Evolutionary conservation across 2,329 filamentous ascomycete genomes (phyloP), one percentile per base, ranked within the genome.

Genomic region (Ilyonectria robusta): DNA sequence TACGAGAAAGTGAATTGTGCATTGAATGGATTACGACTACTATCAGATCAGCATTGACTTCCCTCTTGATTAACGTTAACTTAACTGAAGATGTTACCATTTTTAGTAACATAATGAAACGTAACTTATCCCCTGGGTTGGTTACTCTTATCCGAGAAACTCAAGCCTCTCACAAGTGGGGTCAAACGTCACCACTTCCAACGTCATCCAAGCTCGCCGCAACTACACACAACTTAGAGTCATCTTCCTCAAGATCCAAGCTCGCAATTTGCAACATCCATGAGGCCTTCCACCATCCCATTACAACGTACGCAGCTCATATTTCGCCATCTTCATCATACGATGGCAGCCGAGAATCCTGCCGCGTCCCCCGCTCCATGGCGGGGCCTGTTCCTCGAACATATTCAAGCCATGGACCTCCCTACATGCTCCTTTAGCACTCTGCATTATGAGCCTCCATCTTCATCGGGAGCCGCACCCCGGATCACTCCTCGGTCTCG

Each of bases 401-500:
- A 90, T 72, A 67, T 89, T 50, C 69, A 81, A 54, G 75, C 78
- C 57, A 85, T 88, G 82, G 70, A 80, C 46, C 76, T 81, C n/a
- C 84, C 86, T 7, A 81, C 81, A 59, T 88, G 89, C 75, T 80
- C 80, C 23, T 82, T 90, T 56, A 82, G 83, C 75, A 88, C 87
- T 2, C 76, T 89, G 17, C 86, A 86, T 67, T 76, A 79, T 23
- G 69, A 76, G 26, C 67, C 77, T 0, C 79, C 50, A 72, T 81
- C 9, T 81, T 81, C 74, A 68, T 85, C 6, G 84, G 78, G 81
- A 82, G 68, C 72, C 85, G 2, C 21, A 19, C 42, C 65, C 15
- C 83, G 86, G 0, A 79, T 79, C 69, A 64, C 76, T 6, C 87
- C 90, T 1, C 88, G 93, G 60, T 92, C 89, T 9, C 89, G 94